Percentiles rank a stretch among this genome's conserved stretches.
phyloP scores from a whole-genome alignment of 2,329 filamentous ascomycete species.

The Blumeria hordei region DNA sequence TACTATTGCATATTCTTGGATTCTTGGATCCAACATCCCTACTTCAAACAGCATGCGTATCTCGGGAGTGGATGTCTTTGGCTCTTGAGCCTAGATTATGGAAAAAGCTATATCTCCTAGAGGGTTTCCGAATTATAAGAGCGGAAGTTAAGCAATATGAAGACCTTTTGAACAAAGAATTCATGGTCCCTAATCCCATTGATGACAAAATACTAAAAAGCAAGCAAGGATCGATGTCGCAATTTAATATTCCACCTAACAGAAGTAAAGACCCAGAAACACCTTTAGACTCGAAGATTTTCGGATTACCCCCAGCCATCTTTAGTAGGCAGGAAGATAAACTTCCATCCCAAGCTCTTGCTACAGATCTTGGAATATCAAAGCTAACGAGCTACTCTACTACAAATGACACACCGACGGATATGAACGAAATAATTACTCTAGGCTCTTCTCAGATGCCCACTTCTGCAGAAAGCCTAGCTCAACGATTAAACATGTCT shows the following conservation, averaged over 20 bases:
- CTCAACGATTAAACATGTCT: slow-evolving; percentile 7
- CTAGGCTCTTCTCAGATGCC: slow-evolving; percentile 2
- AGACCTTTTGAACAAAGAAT: slow-evolving; percentile 19
- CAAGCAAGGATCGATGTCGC: slow-evolving; percentile 29
- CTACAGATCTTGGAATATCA: not conserved
- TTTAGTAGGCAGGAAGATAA: slow-evolving; percentile 4
- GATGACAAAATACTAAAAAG: slow-evolving; percentile 24
- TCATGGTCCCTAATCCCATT: slow-evolving; percentile 4
- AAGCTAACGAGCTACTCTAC: not conserved
- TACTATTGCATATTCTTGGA: slow-evolving; percentile 71
- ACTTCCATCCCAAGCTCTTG: not conserved
- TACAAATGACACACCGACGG: not conserved
- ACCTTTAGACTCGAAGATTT: slow-evolving; percentile 13
- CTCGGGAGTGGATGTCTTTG: slow-evolving; percentile 57
- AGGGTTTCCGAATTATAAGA: slow-evolving; percentile 61
- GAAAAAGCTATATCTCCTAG: slow-evolving; percentile 57
- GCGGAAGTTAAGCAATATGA: slow-evolving; percentile 45
- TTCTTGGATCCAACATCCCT: slow-evolving; percentile 66
- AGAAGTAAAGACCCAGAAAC: slow-evolving; percentile 23
- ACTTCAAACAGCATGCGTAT: slow-evolving; percentile 54
- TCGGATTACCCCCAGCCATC: not conserved
- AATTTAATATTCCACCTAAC: slow-evolving; percentile 11
- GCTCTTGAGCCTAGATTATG: slow-evolving; percentile 69
- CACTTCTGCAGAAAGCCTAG: slow-evolving; percentile 1
- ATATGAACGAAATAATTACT: not conserved